Evolutionary conservation across 2,329 filamentous ascomycete species (phyloP), one percentile per base, ranked within the genome.

Genomic region (Venturia aucupariae): DNA sequence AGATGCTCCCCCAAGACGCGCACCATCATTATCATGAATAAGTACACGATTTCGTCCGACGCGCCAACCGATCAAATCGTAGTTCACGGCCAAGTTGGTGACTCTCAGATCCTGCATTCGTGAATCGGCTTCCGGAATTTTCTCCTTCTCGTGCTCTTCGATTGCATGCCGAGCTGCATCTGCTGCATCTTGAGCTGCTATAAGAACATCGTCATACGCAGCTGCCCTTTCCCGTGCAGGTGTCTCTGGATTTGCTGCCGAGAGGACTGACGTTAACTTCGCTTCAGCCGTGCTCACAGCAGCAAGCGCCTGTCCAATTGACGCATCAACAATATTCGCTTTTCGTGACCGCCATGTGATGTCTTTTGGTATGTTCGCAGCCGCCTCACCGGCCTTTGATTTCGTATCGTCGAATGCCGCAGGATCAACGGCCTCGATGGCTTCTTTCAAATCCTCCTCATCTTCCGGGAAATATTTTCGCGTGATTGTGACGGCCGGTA

Each of bases 141-240:
- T 90, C 73, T 99, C 94, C 66, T 84, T 86, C 61, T 85, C 84
- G 65, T 97, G 80, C 74, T 97, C 94, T 68, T 97, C 93, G 66
- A 97, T 96, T 13, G 92, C 92, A 70, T 89, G 87, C 75, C 96
- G 95, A 0, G 92, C 94, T 5, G 92, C 91, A 76, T 99, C 94
- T 24, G 93, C 91, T 3, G 90, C 91, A 73, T 99, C 93, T 75
- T 97, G 94, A 68, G 90, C 94, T 27, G 92, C 87, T 69, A 89
- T 90, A 32, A 99, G 85, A 63, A 97, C 87, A 67, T 89, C 90
- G 70, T 99, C 94, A 74, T 97, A 99, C 7, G 90, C 90, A 10
- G 87, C 89, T 13, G 92, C 91, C 71, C 88, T 86, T 66, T 94
- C 90, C 81, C 2, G 79, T 72, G 0, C 77, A 74, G 61, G 39